Percentiles rank a stretch among this genome's conserved stretches.
phyloP scores from a whole-genome alignment of 345 rosid genomes.

The Cardamine occulta region DNA sequence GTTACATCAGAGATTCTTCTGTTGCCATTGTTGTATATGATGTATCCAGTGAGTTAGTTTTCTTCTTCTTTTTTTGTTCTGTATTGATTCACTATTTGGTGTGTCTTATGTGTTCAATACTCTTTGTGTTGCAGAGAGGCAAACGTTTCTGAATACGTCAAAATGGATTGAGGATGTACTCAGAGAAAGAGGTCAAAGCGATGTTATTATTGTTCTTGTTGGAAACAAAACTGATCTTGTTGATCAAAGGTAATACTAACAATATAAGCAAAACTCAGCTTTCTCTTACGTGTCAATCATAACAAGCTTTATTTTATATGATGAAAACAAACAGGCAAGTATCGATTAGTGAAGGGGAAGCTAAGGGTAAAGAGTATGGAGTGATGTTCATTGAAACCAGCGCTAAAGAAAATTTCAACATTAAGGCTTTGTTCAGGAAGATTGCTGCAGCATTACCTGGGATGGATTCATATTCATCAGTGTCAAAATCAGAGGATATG shows the following conservation, averaged over 20 bases:
- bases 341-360: slow-evolving; percentile 88
- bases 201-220: slow-evolving; percentile 84
- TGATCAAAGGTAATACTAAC: slow-evolving; percentile 60
- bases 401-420: slow-evolving; percentile 91
- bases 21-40: slow-evolving; percentile 92
- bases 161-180: slow-evolving; percentile 96
- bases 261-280: background rate
- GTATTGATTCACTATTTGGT: background rate
- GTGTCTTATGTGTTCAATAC: slow-evolving; percentile 3
- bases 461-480: slow-evolving; percentile 77
- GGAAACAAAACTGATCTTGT: slow-evolving; percentile 97
- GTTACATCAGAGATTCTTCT: slow-evolving; percentile 96
- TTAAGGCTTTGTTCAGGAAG: slow-evolving; percentile 92
- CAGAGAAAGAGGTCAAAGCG: slow-evolving; percentile 71
- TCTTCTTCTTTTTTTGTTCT: background rate
- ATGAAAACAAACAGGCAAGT: slow-evolving; percentile 64
- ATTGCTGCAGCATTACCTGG: slow-evolving; percentile 95
- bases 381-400: slow-evolving; percentile 94
- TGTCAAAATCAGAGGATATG: slow-evolving; percentile 90
- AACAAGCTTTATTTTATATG: background rate
- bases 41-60: slow-evolving; percentile 69
- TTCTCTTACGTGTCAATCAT: background rate
- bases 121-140: slow-evolving; percentile 59
- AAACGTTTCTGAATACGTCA: slow-evolving; percentile 74
- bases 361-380: slow-evolving; percentile 73